These are phyloP conservation scores for Mycena olivaceomarginata DNA, from an alignment of 768 basidiomycete genomes.

Conservation along the genomic window DNA sequence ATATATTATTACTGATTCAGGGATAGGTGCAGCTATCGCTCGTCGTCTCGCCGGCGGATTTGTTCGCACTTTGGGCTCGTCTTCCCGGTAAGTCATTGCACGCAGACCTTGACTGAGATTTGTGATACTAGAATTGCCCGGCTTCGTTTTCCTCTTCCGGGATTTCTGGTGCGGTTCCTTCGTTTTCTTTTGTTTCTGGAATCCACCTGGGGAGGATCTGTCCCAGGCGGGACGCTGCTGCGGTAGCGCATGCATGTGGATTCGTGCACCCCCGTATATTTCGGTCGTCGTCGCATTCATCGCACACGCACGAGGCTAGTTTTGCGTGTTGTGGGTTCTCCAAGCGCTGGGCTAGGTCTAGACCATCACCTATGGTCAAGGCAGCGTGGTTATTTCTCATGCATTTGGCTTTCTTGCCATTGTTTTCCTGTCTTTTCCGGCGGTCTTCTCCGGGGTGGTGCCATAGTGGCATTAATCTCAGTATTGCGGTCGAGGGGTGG, in stretches of 20 bases:
- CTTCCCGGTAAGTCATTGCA: not conserved
- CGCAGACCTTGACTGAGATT: not conserved
- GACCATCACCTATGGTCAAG: too few relatives aligned
- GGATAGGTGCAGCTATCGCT: too few relatives aligned
- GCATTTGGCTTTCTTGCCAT: not conserved
- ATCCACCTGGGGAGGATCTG: constrained; percentile 22
- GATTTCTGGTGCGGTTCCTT: too few relatives aligned
- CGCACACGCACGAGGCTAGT: constrained; percentile 13
- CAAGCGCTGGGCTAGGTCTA: not conserved
- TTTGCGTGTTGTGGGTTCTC: not conserved
- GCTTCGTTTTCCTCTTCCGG: too few relatives aligned
- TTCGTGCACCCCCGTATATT: not conserved
- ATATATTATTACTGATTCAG: too few relatives aligned
- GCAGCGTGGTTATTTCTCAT: too few relatives aligned
- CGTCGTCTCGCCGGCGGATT: not conserved
- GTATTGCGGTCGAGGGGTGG: not conserved
- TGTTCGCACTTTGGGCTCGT: not conserved
- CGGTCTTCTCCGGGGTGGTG: constrained; percentile 26
- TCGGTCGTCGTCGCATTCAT: constrained; percentile 9
- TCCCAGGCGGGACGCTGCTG: not conserved
- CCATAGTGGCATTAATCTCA: constrained; percentile 37
- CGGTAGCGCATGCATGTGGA: constrained; percentile 27
- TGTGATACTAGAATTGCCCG: not conserved
- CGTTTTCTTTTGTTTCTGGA: not conserved
- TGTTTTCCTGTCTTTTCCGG: constrained; percentile 18